Conservation (phyloP, 2,329 filamentous ascomycete genomes). For the Sphaerulina musiva region DNA sequence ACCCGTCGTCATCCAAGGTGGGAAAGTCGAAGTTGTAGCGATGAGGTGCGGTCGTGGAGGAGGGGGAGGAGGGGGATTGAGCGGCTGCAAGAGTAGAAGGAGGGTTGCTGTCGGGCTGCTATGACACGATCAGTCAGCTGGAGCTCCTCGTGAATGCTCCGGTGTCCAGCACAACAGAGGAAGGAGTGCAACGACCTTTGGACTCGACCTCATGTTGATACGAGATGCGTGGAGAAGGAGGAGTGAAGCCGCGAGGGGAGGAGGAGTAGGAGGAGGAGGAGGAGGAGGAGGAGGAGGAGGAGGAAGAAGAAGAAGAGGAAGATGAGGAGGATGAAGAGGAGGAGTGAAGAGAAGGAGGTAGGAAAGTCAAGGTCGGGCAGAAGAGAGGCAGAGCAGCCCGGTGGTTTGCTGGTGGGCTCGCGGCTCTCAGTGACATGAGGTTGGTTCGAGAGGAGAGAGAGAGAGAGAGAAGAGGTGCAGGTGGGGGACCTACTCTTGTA, state of each 20-base stretch:
- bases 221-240: not conserved
- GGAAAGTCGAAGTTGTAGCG: constrained; percentile 26
- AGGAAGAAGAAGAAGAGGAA: not conserved
- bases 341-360: too few species aligned
- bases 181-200: not conserved
- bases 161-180: not conserved
- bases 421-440: too few species aligned
- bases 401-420: too few species aligned
- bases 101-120: constrained; percentile 10
- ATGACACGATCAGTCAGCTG: constrained; percentile 16
- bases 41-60: constrained; percentile 4
- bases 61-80: not conserved
- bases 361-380: too few species aligned
- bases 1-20: constrained; percentile 28
- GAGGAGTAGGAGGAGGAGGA: not conserved
- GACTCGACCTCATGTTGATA: not conserved
- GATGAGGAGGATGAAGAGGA: not conserved
- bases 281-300: not conserved
- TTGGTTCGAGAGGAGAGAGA: too few species aligned
- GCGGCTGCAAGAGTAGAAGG: not conserved
- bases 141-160: not conserved
- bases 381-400: not conserved
- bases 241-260: not conserved
- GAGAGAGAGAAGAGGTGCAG: too few species aligned
- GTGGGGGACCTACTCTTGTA: too few species aligned